These are phyloP conservation scores for Dipodascus albidus DNA, from an alignment of 805 yeast genomes.

Conservation along the genomic window DNA sequence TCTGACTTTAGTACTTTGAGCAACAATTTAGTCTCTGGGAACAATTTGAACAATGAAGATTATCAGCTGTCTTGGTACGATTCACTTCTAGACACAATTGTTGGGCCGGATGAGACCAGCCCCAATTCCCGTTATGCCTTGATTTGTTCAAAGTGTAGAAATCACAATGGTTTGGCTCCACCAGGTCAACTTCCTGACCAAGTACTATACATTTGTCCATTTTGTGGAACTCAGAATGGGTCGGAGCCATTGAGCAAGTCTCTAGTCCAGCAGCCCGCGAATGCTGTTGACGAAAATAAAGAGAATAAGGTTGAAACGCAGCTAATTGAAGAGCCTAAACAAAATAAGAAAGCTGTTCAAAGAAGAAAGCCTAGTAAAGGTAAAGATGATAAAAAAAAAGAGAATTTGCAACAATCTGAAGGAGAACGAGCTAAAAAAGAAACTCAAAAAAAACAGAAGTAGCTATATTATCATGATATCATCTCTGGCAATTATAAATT, in stretches of 20 bases:
- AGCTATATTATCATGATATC: too few relatives aligned
- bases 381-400: background rate
- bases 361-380: background rate
- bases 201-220: slow-evolving; percentile 52
- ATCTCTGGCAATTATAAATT: too few relatives aligned
- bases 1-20: background rate
- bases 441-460: background rate
- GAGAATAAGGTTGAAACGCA: background rate
- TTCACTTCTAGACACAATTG: slow-evolving; percentile 30
- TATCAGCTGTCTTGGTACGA: slow-evolving; percentile 30
- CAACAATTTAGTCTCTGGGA: background rate
- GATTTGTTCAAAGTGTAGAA: slow-evolving; percentile 52
- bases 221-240: slow-evolving; percentile 32
- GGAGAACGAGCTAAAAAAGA: background rate
- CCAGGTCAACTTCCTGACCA: slow-evolving; percentile 44
- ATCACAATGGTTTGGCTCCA: slow-evolving; percentile 75
- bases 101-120: slow-evolving; percentile 56
- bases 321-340: background rate
- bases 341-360: background rate
- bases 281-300: background rate
- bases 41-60: slow-evolving; percentile 5
- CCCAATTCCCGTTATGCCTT: slow-evolving; percentile 56
- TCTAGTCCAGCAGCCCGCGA: background rate
- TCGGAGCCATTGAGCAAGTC: background rate
- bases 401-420: background rate